A percentile compares a stretch with the other conserved stretches of the same genome.
phyloP scores from a whole-genome alignment of 768 basidiomycete species.

The Strobilomyces dryophilus region DNA sequence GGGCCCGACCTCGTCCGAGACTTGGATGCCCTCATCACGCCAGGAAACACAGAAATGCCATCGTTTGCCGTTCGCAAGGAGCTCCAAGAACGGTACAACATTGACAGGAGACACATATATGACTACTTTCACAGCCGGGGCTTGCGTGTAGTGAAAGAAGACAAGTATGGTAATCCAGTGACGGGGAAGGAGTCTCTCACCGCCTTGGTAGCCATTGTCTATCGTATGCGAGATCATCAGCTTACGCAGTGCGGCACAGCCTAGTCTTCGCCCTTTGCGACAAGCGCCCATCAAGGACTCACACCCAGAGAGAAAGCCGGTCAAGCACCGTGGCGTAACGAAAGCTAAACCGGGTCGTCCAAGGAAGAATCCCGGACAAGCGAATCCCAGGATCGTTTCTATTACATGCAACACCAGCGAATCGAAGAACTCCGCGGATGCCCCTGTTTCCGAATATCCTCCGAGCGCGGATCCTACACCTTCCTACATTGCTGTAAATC shows the following conservation, averaged over 20 bases:
- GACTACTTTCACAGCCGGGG: constrained; percentile 72
- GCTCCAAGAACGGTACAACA: constrained; percentile 64
- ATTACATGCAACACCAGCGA: constrained; percentile 7
- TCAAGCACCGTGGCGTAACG: constrained; percentile 26
- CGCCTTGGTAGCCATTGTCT: constrained; percentile 21
- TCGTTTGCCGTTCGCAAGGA: constrained; percentile 65
- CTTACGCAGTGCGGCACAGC: constrained; percentile 18
- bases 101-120: constrained; percentile 72
- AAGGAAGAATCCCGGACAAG: constrained; percentile 15
- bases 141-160: constrained; percentile 60
- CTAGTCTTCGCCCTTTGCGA: constrained; percentile 30
- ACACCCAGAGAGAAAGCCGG: constrained; percentile 15
- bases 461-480: constrained; percentile 4
- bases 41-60: constrained; percentile 72
- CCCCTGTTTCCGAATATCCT: constrained; percentile 7
- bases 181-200: constrained; percentile 17
- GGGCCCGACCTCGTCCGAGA: constrained; percentile 65
- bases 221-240: constrained; percentile 6
- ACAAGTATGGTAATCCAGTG: constrained; percentile 52
- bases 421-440: constrained; percentile 7
- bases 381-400: constrained; percentile 6
- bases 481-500: constrained; percentile 25
- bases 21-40: constrained; percentile 65
- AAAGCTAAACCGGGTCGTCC: constrained; percentile 31
- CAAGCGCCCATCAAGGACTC: constrained; percentile 23